These are phyloP conservation scores for Cyamopsis tetragonoloba DNA, from an alignment of 306 rosid genomes.

Conservation along the genomic window DNA sequence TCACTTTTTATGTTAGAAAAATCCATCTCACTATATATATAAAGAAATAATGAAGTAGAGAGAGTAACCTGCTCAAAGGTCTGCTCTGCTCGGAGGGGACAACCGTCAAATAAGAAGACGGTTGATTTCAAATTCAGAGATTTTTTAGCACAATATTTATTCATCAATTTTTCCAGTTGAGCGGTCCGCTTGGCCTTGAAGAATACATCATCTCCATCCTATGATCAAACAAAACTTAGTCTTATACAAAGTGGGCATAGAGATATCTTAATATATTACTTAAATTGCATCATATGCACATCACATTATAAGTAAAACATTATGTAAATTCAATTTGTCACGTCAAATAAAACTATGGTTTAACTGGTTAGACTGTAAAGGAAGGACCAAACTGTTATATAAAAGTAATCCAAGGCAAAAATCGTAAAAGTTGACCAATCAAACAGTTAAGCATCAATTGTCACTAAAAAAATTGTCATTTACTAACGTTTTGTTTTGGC, in stretches of 20 bases:
- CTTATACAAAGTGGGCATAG: not conserved
- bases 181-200: constrained; percentile 67
- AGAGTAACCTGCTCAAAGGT: constrained; percentile 68
- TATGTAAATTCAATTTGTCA: too few relatives aligned
- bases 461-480: too few relatives aligned
- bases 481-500: too few relatives aligned
- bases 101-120: constrained; percentile 67
- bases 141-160: constrained; percentile 70
- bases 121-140: constrained; percentile 50
- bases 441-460: too few relatives aligned
- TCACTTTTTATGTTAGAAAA: too few relatives aligned
- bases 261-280: not conserved
- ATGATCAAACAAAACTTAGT: not conserved
- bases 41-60: not conserved
- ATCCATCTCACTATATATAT: too few relatives aligned
- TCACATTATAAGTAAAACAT: too few relatives aligned
- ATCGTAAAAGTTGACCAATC: too few relatives aligned
- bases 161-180: constrained; percentile 77
- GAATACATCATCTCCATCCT: constrained; percentile 64
- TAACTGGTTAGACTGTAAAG: too few relatives aligned
- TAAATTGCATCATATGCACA: not conserved
- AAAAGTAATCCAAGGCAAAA: too few relatives aligned
- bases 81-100: constrained; percentile 61
- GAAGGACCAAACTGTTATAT: too few relatives aligned
- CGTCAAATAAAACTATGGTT: too few relatives aligned